Evolutionary conservation across 208 protist genomes (phyloP), one percentile per base, ranked within the genome.

Genomic region (Angomonas ambiguus): DNA sequence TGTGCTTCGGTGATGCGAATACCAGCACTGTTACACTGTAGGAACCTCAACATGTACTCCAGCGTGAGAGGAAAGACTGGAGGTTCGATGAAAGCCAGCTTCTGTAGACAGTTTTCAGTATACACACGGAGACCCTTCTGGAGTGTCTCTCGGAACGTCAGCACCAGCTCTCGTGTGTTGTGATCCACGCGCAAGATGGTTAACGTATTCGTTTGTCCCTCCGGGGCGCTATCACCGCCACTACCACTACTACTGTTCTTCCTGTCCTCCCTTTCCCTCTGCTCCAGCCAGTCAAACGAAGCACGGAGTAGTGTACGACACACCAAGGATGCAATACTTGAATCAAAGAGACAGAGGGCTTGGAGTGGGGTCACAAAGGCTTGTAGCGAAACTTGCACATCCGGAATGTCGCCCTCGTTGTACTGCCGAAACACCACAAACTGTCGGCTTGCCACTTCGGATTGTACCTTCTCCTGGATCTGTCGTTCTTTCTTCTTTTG

Each of bases 321-420:
- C 41, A 77, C 66, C 4, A 66, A 32, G 3, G 87, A 16, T 63
- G 92, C 87, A 31, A 91, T 42, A 1, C 24, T 56, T 1, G 65
- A 53, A 56, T 94, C 85, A 49, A 69, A 65, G 13, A 93, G 62
- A 34, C 77, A 87, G 1, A 96, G 66, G 35, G 79, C 73, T 70
- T 96, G 83, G 42, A 97, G 72, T 4, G 95, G 92, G 24, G 64
- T 62, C 10, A 97, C 63, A 16, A 97, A 76, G 16, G 88, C 84
- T 27, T 80, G 65, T 0, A 76, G 63, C 58, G 87, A 72, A 38
- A 96, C 79, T 64, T 94, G 82, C 48, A 96, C 80, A 45, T 97
- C 92, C 18, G 85, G 85, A 35, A 96, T 28, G 42, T 93, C 86
- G 48, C 86, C 92, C n/a, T 70, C 77, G 5, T 69, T 32, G 72